A percentile compares a stretch with the other conserved stretches of the same genome.
Evolutionary conservation across 306 rosid species (phyloP).

Genomic region (Myrica gale): DNA sequence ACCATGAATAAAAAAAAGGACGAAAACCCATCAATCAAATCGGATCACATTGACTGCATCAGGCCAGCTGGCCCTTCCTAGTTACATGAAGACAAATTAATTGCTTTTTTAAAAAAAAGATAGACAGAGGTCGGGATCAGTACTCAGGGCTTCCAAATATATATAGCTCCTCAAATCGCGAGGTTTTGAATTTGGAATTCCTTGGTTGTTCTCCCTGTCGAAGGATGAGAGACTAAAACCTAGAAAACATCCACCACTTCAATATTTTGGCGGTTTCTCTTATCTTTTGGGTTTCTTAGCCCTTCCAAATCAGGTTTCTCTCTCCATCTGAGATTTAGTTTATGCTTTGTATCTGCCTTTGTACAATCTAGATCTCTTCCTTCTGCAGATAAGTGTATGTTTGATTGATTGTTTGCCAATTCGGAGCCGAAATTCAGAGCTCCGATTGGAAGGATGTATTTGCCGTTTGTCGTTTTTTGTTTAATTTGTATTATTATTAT

Average conservation of each 20-base stretch:
- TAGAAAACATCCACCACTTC: too few relatives aligned
- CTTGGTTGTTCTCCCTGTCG: too few relatives aligned
- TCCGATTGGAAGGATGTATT: not conserved
- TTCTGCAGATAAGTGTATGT: not conserved
- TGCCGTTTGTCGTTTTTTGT: not conserved
- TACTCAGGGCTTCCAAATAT: not conserved
- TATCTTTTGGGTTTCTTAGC: not conserved
- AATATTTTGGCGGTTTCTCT: not conserved
- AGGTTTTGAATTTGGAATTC: too few relatives aligned
- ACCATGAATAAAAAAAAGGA: not conserved
- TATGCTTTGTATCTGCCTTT: not conserved
- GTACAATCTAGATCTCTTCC: conserved; percentile 6
- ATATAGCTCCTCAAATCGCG: too few relatives aligned
- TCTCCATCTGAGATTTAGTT: not conserved
- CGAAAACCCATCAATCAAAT: not conserved
- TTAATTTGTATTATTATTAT: too few relatives aligned
- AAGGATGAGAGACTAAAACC: too few relatives aligned
- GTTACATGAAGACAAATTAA: conserved; percentile 8
- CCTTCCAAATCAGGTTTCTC: conserved; percentile 21
- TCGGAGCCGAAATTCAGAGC: not conserved
- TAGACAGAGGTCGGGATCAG: not conserved
- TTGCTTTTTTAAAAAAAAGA: too few relatives aligned
- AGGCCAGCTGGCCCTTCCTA: conserved; percentile 25
- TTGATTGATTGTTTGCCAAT: not conserved
- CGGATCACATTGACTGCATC: conserved; percentile 27